These are phyloP conservation scores for Aotearoamyces nothofagi DNA, from an alignment of 2,329 filamentous ascomycete species.

Conservation along the genomic window DNA sequence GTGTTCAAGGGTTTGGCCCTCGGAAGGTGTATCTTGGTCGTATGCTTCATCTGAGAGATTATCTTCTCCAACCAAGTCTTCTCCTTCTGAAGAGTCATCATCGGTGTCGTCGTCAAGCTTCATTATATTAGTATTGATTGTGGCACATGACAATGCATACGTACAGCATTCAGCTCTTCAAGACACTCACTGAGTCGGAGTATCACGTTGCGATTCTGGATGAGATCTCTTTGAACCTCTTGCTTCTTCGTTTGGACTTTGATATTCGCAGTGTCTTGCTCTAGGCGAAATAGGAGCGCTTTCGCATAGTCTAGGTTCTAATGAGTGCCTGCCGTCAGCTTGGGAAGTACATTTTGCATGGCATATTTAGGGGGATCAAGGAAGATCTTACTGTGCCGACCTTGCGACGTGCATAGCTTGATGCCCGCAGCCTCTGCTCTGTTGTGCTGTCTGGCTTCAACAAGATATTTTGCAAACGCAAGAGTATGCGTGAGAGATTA, in stretches of 20 bases:
- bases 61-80: constrained; percentile 39
- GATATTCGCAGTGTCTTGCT: constrained; percentile 48
- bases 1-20: no score
- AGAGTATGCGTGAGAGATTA: constrained; percentile 48
- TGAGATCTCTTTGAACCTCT: constrained; percentile 47
- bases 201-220: constrained; percentile 34
- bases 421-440: constrained; percentile 39
- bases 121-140: constrained; percentile 9
- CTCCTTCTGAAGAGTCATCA: constrained; percentile 29
- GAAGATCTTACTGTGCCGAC: constrained; percentile 31
- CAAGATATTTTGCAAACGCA: constrained; percentile 49
- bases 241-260: constrained; percentile 42
- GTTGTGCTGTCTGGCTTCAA: constrained; percentile 45
- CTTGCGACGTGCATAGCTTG: constrained; percentile 50
- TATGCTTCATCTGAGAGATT: constrained; percentile 28
- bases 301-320: constrained; percentile 62
- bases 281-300: constrained; percentile 50
- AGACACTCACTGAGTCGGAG: constrained; percentile 42
- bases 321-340: neutral
- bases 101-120: constrained; percentile 13
- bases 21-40: constrained; percentile 11
- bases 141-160: constrained; percentile 1
- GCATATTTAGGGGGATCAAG: no score
- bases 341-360: no score
- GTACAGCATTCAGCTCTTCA: constrained; percentile 50